Percentiles rank a stretch among this genome's conserved stretches.
phyloP scores from a whole-genome alignment of 495 filamentous ascomycete species.

The Aspergillus cristatus region DNA sequence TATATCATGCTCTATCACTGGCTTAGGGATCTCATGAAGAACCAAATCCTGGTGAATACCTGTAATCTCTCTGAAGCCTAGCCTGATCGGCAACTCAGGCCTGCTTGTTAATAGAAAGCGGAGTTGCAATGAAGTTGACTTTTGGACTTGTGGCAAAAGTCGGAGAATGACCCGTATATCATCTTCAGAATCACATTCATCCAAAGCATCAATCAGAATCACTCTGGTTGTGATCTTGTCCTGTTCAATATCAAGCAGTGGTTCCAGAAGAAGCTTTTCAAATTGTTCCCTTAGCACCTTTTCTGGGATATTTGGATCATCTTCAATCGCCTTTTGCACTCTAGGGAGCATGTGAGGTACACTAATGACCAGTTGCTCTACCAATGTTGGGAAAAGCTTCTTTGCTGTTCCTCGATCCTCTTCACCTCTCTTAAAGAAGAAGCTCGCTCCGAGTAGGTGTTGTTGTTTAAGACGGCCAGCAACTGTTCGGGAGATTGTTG shows the following conservation, averaged over 20 bases:
- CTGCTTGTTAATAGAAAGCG: slow-evolving; percentile 31
- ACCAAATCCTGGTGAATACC: slow-evolving; percentile 10
- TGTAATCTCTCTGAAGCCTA: slow-evolving; percentile 10
- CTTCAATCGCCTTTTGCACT: slow-evolving; percentile 28
- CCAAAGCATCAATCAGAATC: slow-evolving; percentile 42
- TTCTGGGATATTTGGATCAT: slow-evolving; percentile 18
- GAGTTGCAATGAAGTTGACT: slow-evolving; percentile 5
- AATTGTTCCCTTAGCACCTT: slow-evolving; percentile 37
- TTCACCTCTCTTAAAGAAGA: slow-evolving; percentile 42
- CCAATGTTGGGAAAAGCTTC: slow-evolving; percentile 36
- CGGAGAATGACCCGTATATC: slow-evolving; percentile 30
- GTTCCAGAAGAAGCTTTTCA: slow-evolving; percentile 35
- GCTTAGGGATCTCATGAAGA: slow-evolving; percentile 12
- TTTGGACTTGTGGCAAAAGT: slow-evolving; percentile 17
- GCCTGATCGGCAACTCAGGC: slow-evolving; percentile 36
- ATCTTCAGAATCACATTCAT: slow-evolving; percentile 41
- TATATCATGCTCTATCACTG: slow-evolving; percentile 21
- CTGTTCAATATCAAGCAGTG: slow-evolving; percentile 13
- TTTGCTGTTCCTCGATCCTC: slow-evolving; percentile 27
- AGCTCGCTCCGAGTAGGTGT: slow-evolving; percentile 21
- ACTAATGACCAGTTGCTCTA: slow-evolving; percentile 23
- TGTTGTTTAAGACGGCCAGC: slow-evolving; percentile 6
- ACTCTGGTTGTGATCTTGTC: slow-evolving; percentile 10
- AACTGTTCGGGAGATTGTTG: slow-evolving; percentile 22
- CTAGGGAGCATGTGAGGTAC: slow-evolving; percentile 16